Evolutionary conservation across 23 red algal genomes (phyloP).

Genomic region (Gracilaria caudata): DNA sequence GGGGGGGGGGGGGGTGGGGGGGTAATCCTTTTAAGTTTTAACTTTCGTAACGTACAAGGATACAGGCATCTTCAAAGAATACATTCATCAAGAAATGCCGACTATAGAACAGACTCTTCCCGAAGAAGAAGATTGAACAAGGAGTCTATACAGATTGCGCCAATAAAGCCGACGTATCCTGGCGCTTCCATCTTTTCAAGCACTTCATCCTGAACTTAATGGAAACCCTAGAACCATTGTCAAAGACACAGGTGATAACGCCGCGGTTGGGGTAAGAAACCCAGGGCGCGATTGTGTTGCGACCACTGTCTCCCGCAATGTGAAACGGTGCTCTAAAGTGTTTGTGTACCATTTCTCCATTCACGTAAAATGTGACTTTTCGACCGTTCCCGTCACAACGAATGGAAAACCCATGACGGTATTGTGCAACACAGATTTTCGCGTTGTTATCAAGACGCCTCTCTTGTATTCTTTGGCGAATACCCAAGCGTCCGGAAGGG

Average conservation of each 20-base stretch:
- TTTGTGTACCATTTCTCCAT: conserved; percentile 17
- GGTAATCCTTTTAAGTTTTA: too few relatives aligned
- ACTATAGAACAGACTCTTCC: too few relatives aligned
- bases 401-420: conserved; percentile 22
- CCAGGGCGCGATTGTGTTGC: conserved; percentile 8
- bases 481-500: conserved; percentile 13
- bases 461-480: conserved; percentile 4
- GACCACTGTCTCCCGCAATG: conserved; percentile 5
- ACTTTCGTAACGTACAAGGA: too few relatives aligned
- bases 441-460: conserved; percentile 7
- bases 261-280: conserved; percentile 26
- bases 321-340: conserved; percentile 29
- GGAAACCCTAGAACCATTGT: conserved; percentile 4
- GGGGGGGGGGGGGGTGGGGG: too few relatives aligned
- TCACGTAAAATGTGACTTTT: conserved; percentile 11
- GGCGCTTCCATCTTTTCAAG: conserved; percentile 8
- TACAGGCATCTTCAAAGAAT: too few relatives aligned
- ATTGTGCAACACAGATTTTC: conserved; percentile 3
- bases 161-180: background rate
- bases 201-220: conserved; percentile 24
- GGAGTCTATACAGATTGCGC: background rate
- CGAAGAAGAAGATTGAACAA: too few relatives aligned
- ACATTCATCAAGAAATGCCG: too few relatives aligned
- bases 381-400: conserved; percentile 10
- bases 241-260: conserved; percentile 27